phyloP scores from a whole-genome alignment of 1,284 basidiomycete species.

The Garcileccinum viscosum region DNA sequence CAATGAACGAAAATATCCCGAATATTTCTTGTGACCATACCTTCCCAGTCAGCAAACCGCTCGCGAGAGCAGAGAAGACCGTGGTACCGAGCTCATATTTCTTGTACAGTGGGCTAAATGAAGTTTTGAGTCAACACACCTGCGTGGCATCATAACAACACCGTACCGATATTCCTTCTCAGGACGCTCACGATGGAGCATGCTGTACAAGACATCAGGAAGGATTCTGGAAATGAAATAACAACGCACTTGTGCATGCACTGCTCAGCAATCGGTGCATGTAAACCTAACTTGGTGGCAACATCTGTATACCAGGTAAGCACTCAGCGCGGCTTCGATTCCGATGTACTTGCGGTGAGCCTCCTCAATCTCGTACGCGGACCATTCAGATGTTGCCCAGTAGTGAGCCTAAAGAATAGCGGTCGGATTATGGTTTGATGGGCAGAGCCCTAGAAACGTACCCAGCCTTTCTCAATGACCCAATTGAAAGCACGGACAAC shows the following conservation, averaged over 20 bases:
- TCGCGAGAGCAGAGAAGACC: constrained; percentile 64
- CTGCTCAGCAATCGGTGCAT: constrained; percentile 64
- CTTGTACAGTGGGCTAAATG: constrained; percentile 40
- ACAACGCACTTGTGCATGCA: constrained; percentile 48
- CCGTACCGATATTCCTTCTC: constrained; percentile 56
- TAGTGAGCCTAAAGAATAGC: constrained; percentile 42
- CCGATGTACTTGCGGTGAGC: constrained; percentile 44
- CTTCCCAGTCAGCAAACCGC: constrained; percentile 58
- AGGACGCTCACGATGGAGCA: constrained; percentile 56
- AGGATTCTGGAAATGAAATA: neutral
- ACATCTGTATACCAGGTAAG: constrained; percentile 41
- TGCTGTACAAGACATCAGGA: constrained; percentile 22
- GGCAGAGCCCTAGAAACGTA: constrained; percentile 4
- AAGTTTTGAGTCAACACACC: constrained; percentile 6
- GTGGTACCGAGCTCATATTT: constrained; percentile 49
- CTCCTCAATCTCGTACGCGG: constrained; percentile 54
- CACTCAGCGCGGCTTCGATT: neutral
- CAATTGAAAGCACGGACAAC: constrained; percentile 51
- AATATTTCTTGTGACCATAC: constrained; percentile 16
- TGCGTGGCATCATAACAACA: neutral
- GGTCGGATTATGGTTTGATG: neutral
- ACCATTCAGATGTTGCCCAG: constrained; percentile 65
- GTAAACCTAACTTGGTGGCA: constrained; percentile 57
- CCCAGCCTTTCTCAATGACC: constrained; percentile 46
- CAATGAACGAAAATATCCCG: constrained; percentile 5